Base-by-base conservation (phyloP, 2,329 filamentous ascomycete species). In the Fusarium marasasianum region DNA sequence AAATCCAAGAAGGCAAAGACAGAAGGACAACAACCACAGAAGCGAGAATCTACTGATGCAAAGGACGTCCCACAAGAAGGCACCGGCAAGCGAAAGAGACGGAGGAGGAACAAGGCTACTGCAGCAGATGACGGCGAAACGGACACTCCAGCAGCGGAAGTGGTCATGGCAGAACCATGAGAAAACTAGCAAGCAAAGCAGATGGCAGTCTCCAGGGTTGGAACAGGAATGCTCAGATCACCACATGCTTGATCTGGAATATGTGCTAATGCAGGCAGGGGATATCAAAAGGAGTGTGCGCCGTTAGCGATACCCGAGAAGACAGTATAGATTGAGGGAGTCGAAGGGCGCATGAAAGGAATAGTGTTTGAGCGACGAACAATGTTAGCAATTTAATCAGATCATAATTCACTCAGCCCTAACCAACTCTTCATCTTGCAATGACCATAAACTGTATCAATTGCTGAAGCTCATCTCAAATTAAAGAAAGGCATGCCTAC, bases 1-100 rank as follows among this genome's bases (percentile, higher is more conserved):
- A 94, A 93, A 83, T 75, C 88, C 35, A 93, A 92, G 84, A 90
- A 89, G 79, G n/a, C 59, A 38, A 80, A 82, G 66, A 73, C 72
- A 35, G 62, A 76, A 59, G 75, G 76, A 45, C 74, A 78, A 51
- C 77, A 73, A 48, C 58, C 73, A 75, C 78, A 81, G 43, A 83
- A 80, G 70, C 75, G 82, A 71, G 83, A 82, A 75, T 77, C 78
- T 51, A 83, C 51, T 11, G 73, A 76, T 43, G 66, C 74, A 31
- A 69, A 71, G 15, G 76, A 79, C 12, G 63, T 43, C 29, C 63
- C 68, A 43, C 72, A 73, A 61, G 79, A 79, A 45, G 78, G 63
- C 26, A 67, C 74, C 50, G 76, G 75, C 59, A 82, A 81, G 74
- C 74, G 81, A 54, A 80, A 81, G 74, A 77, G 80, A 59, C 77